phyloP scores from a whole-genome alignment of 2,329 filamentous ascomycete genomes.

The Apiospora rasikravindrae region DNA sequence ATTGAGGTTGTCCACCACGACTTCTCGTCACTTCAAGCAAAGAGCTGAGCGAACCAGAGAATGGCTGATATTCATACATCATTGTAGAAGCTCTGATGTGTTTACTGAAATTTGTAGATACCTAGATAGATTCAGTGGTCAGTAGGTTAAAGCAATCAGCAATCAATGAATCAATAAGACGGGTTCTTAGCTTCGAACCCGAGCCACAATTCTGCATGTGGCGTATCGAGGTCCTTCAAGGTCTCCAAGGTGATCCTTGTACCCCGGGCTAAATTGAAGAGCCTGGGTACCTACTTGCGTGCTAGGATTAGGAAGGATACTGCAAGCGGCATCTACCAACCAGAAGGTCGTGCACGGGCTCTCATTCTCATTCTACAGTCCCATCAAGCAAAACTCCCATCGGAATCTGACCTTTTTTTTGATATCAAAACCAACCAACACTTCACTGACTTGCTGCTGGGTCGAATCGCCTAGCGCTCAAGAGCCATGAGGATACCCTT shows the following conservation, averaged over 20 bases:
- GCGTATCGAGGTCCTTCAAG: not conserved
- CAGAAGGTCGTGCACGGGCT: not conserved
- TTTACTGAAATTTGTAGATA: too few relatives aligned
- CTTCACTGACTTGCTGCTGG: not conserved
- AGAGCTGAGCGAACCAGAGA: not conserved
- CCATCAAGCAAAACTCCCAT: not conserved
- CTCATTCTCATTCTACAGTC: not conserved
- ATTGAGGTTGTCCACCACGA: slow-evolving; percentile 17
- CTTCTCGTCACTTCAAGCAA: not conserved
- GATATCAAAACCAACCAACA: not conserved
- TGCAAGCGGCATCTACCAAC: not conserved
- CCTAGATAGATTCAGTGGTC: not conserved
- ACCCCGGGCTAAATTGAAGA: not conserved
- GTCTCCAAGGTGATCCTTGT: not conserved
- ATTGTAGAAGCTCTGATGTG: too few relatives aligned
- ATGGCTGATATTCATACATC: not conserved
- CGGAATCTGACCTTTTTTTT: not conserved
- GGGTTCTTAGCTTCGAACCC: not conserved
- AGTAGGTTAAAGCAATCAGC: not conserved
- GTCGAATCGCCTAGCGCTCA: not conserved
- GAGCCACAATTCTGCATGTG: not conserved
- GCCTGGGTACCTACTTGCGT: not conserved
- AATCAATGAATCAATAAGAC: not conserved
- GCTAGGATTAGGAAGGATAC: not conserved
- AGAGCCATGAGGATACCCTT: slow-evolving; percentile 12